A percentile compares a stretch with the other conserved stretches of the same genome.
These are phyloP conservation scores for Xerocomellus chrysenteron DNA, from an alignment of 768 basidiomycete species.

Conservation along the genomic window DNA sequence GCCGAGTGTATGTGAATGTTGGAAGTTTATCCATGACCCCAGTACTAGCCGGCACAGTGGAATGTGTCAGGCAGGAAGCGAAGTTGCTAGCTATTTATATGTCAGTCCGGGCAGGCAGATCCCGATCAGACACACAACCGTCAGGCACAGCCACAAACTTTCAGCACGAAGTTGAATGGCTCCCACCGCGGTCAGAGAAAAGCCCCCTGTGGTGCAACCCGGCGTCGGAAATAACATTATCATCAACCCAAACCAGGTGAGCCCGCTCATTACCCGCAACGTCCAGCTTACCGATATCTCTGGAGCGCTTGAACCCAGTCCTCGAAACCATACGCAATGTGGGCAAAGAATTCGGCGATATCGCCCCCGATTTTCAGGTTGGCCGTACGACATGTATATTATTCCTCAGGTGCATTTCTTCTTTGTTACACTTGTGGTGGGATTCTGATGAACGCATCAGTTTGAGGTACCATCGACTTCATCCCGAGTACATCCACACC, in stretches of 20 bases:
- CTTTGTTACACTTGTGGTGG: neutral
- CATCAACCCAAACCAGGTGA: slow-evolving; percentile 60
- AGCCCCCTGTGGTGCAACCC: slow-evolving; percentile 64
- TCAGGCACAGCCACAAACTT: slow-evolving; percentile 13
- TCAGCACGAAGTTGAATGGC: slow-evolving; percentile 5
- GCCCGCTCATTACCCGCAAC: neutral
- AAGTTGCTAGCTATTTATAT: neutral
- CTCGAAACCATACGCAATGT: slow-evolving; percentile 85
- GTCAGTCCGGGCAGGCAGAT: too few relatives aligned
- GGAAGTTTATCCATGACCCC: slow-evolving; percentile 32
- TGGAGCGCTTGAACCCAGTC: slow-evolving; percentile 84
- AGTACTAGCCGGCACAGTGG: neutral
- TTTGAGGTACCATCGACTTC: slow-evolving; percentile 90
- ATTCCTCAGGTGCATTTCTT: slow-evolving; percentile 70
- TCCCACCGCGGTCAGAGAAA: slow-evolving; percentile 10
- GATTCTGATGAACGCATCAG: slow-evolving; percentile 39
- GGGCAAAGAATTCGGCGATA: slow-evolving; percentile 92
- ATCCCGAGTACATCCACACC: slow-evolving; percentile 94
- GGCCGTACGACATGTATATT: slow-evolving; percentile 91
- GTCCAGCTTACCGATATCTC: neutral
- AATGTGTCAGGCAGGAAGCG: neutral
- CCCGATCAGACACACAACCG: too few relatives aligned
- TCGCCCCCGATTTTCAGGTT: slow-evolving; percentile 92
- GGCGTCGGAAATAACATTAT: slow-evolving; percentile 63
- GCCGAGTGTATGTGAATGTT: slow-evolving; percentile 2